Conservation (phyloP, 2,329 filamentous ascomycete genomes). For the Bisporella sp. region DNA sequence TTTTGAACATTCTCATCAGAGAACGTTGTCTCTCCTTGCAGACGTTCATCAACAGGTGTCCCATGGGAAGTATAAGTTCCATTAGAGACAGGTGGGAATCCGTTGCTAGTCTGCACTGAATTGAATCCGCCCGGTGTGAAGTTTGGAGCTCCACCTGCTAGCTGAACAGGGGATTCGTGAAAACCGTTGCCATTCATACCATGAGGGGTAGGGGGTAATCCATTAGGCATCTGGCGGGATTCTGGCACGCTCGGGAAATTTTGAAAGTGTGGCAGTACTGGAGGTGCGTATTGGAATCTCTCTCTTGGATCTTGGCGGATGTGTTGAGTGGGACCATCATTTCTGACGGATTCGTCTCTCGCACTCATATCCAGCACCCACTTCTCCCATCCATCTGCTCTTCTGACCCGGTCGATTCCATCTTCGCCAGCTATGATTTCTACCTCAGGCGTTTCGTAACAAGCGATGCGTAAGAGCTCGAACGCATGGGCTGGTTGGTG, state of each 20-base stretch:
- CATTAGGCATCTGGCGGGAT: slow-evolving; percentile 7
- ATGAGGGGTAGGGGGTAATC: slow-evolving; percentile 8
- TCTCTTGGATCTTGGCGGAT: slow-evolving; percentile 13
- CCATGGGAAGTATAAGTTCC: slow-evolving; percentile 10
- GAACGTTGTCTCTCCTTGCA: slow-evolving; percentile 35
- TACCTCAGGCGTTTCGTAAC: slow-evolving; percentile 62
- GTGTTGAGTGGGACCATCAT: slow-evolving; percentile 54
- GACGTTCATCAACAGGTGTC: slow-evolving; percentile 11
- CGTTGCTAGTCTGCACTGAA: not conserved
- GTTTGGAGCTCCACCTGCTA: slow-evolving; percentile 53
- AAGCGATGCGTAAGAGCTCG: slow-evolving; percentile 68
- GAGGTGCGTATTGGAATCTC: slow-evolving; percentile 10
- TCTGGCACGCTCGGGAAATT: not conserved
- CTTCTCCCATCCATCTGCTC: slow-evolving; percentile 67
- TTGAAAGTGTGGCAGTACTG: not conserved
- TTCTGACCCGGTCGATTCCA: slow-evolving; percentile 70
- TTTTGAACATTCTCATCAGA: slow-evolving; percentile 44
- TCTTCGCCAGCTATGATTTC: slow-evolving; percentile 73
- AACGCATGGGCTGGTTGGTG: slow-evolving; percentile 65
- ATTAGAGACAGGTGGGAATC: not conserved
- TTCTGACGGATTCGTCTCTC: slow-evolving; percentile 66
- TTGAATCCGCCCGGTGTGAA: slow-evolving; percentile 34
- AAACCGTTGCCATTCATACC: slow-evolving; percentile 29
- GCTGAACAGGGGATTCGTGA: slow-evolving; percentile 44
- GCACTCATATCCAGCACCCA: slow-evolving; percentile 70